These are phyloP conservation scores for Penicillium thymicola DNA, from an alignment of 2,329 filamentous ascomycete genomes.

Conservation along the genomic window DNA sequence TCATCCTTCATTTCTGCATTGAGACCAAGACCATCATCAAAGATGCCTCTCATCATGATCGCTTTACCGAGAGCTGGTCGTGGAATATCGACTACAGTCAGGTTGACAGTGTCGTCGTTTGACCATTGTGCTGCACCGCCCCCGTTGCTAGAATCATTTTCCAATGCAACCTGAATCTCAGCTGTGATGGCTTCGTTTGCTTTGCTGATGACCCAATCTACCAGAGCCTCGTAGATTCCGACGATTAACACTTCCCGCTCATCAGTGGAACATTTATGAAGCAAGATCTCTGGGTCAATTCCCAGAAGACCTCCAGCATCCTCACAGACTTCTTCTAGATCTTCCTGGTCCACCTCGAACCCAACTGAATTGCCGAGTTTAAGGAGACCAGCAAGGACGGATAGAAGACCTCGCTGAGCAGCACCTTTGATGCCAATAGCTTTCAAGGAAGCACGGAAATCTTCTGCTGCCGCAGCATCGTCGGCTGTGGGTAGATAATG, in stretches of 20 bases:
- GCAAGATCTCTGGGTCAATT: conserved; percentile 77
- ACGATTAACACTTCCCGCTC: conserved; percentile 80
- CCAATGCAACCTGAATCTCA: conserved; percentile 66
- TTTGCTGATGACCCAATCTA: conserved; percentile 89
- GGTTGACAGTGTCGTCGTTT: conserved; percentile 76
- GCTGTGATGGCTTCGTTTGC: conserved; percentile 79
- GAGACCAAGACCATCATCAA: conserved; percentile 89
- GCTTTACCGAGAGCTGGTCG: conserved; percentile 79
- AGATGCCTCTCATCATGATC: conserved; percentile 81
- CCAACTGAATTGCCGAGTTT: conserved; percentile 90
- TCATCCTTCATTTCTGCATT: conserved; percentile 97
- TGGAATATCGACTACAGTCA: conserved; percentile 85
- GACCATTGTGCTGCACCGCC: conserved; percentile 63
- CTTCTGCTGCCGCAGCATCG: conserved; percentile 87
- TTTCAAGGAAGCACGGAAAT: conserved; percentile 82
- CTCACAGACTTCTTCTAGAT: conserved; percentile 80
- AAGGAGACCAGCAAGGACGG: conserved; percentile 77
- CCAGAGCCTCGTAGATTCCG: conserved; percentile 86
- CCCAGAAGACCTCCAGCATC: conserved; percentile 85
- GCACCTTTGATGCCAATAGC: conserved; percentile 91
- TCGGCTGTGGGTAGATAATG: conserved; percentile 89
- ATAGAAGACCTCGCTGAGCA: conserved; percentile 76
- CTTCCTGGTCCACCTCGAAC: conserved; percentile 78
- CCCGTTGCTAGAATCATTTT: conserved; percentile 65
- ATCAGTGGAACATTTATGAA: conserved; percentile 74